A percentile compares a stretch with the other conserved stretches of the same genome.
Conservation (phyloP, 2,329 filamentous ascomycete genomes). For the Apiospora arundinis region DNA sequence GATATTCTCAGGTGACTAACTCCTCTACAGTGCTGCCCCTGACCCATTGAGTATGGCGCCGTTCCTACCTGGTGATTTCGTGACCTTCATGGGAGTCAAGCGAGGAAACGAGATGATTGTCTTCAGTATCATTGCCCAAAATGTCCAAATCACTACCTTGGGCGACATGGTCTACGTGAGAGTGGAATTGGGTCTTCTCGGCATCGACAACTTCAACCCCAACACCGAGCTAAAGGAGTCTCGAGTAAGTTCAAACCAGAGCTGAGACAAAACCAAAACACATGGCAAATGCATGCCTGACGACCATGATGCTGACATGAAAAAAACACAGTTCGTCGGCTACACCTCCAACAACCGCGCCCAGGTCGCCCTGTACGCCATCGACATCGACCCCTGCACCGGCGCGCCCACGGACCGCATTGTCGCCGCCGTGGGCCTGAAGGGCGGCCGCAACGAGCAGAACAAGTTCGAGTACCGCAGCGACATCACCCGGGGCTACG, state of each 20-base stretch:
- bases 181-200: conserved; percentile 43
- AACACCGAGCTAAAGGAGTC: conserved; percentile 45
- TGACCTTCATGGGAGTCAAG: conserved; percentile 43
- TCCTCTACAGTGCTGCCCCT: conserved; percentile 36
- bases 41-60: conserved; percentile 45
- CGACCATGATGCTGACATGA: conserved; percentile 12
- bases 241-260: conserved; percentile 41
- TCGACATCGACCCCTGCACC: conserved; percentile 46
- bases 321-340: conserved; percentile 40
- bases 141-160: conserved; percentile 44
- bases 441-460: conserved; percentile 41
- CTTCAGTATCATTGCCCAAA: conserved; percentile 45
- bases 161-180: conserved; percentile 43
- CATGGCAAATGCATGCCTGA: neutral
- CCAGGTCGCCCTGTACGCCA: conserved; percentile 42
- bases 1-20: neutral
- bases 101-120: conserved; percentile 40
- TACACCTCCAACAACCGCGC: conserved; percentile 43
- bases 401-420: conserved; percentile 42
- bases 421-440: conserved; percentile 40
- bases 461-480: conserved; percentile 46
- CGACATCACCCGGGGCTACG: conserved; percentile 41
- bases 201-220: conserved; percentile 43
- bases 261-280: no score
- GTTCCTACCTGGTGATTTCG: conserved; percentile 44